A percentile compares a stretch with the other conserved stretches of the same genome.
Evolutionary conservation across 352 stramenopile genomes (phyloP).

Genomic region (Globisporangium paddicum): DNA sequence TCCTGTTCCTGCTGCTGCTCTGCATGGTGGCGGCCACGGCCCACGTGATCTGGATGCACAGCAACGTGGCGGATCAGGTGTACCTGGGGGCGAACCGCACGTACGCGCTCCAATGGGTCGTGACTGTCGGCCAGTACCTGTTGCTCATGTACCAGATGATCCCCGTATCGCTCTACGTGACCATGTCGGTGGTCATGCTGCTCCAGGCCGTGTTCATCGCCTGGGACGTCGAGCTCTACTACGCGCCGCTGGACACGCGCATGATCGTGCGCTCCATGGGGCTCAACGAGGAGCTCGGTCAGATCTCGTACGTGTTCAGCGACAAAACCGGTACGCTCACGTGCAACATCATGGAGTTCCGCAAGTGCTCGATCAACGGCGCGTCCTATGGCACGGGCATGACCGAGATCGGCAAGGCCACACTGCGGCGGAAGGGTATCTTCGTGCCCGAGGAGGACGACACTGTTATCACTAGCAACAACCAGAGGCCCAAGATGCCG

Average conservation of each 20-base stretch:
- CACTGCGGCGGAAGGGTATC: slow-evolving; percentile 60
- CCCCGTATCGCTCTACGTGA: slow-evolving; percentile 97
- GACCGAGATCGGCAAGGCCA: slow-evolving; percentile 73
- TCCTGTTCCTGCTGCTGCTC: slow-evolving; percentile 50
- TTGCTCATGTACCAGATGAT: slow-evolving; percentile 97
- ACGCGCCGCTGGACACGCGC: slow-evolving; percentile 86
- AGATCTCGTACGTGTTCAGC: slow-evolving; percentile 91
- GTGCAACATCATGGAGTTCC: slow-evolving; percentile 95
- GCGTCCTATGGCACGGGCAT: slow-evolving; percentile 87
- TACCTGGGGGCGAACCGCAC: slow-evolving; percentile 47
- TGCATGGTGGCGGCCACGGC: slow-evolving; percentile 51
- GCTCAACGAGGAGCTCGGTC: slow-evolving; percentile 89
- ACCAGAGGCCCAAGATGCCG: slow-evolving; percentile 37
- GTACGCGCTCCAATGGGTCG: slow-evolving; percentile 62
- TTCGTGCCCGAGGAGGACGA: slow-evolving; percentile 43
- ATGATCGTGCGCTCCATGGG: slow-evolving; percentile 81
- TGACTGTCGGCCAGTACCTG: slow-evolving; percentile 90
- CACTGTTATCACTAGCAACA: no score
- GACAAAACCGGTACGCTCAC: slow-evolving; percentile 94
- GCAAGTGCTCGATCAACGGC: slow-evolving; percentile 92
- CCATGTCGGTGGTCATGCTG: slow-evolving; percentile 95
- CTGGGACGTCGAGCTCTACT: slow-evolving; percentile 89
- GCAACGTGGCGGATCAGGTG: slow-evolving; percentile 37
- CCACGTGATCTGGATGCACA: slow-evolving; percentile 58
- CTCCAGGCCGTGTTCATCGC: slow-evolving; percentile 94